Evolutionary conservation across 2,329 filamentous ascomycete species (phyloP).

Genomic region (Pseudomassariella vexata): DNA sequence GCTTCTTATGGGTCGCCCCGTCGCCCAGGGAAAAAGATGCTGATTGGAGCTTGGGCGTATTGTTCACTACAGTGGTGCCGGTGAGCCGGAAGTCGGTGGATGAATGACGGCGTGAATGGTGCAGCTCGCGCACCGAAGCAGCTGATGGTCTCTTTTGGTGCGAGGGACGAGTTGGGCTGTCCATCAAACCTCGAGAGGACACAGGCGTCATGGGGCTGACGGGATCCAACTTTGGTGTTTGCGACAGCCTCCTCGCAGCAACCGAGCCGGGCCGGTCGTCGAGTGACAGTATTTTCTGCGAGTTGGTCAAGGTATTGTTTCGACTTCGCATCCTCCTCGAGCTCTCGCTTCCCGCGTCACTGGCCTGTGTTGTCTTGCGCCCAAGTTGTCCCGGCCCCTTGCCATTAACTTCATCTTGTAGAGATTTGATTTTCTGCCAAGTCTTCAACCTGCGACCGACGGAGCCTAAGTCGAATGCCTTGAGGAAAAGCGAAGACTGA

Average conservation of each 20-base stretch:
- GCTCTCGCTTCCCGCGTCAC: constrained; percentile 53
- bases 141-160: constrained; percentile 66
- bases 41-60: constrained; percentile 35
- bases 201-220: constrained; percentile 34
- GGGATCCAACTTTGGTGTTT: constrained; percentile 44
- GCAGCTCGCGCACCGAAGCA: constrained; percentile 73
- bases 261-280: constrained; percentile 40
- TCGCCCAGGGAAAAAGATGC: constrained; percentile 36
- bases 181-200: constrained; percentile 31
- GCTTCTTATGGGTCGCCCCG: constrained; percentile 49
- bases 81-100: constrained; percentile 66
- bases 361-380: constrained; percentile 49
- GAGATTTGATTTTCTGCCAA: constrained; percentile 90
- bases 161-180: constrained; percentile 40
- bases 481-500: constrained; percentile 89
- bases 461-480: constrained; percentile 88
- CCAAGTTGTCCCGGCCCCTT: constrained; percentile 26
- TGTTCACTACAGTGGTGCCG: constrained; percentile 24
- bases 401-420: constrained; percentile 80
- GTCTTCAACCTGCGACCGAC: constrained; percentile 87
- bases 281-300: constrained; percentile 34
- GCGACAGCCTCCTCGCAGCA: constrained; percentile 44
- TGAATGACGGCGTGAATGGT: constrained; percentile 82
- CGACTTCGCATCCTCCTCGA: constrained; percentile 44
- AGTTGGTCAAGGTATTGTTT: constrained; percentile 51